phyloP scores from a whole-genome alignment of 805 yeast genomes.

The Pichia phayaonensis region DNA sequence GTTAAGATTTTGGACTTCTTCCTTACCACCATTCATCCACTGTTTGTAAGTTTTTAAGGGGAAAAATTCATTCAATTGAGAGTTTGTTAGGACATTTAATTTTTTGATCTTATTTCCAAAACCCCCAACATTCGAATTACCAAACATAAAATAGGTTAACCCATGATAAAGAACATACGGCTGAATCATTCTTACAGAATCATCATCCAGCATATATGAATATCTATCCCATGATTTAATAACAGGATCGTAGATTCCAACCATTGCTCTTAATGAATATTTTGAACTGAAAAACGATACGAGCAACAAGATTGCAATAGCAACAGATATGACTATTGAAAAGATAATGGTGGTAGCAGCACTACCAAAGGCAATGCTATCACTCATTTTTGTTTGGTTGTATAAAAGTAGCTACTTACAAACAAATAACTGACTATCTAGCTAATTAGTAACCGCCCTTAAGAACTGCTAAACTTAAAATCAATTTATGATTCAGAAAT shows the following conservation, averaged over 20 bases:
- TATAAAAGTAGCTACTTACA: no score
- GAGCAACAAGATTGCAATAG: constrained; percentile 46
- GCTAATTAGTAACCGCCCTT: no score
- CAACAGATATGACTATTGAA: constrained; percentile 56
- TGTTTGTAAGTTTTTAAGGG: constrained; percentile 50
- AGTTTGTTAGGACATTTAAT: constrained; percentile 41
- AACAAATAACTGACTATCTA: no score
- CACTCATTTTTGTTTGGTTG: neutral
- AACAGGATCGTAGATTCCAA: constrained; percentile 42
- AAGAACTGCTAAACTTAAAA: no score
- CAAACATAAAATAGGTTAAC: constrained; percentile 6
- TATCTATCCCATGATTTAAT: constrained; percentile 9
- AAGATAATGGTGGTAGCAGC: constrained; percentile 58
- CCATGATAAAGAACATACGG: constrained; percentile 10
- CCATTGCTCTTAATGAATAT: constrained; percentile 49
- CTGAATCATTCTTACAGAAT: neutral
- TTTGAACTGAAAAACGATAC: constrained; percentile 55
- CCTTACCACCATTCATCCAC: constrained; percentile 58
- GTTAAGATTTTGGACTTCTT: constrained; percentile 39
- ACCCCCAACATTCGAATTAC: neutral
- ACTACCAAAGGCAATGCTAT: constrained; percentile 24
- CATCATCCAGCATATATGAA: constrained; percentile 10
- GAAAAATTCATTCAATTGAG: constrained; percentile 49
- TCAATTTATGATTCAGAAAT: no score
- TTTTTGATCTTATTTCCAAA: constrained; percentile 33